Evolutionary conservation across 2,329 filamentous ascomycete species (phyloP).

Genomic region (Fusarium zealandicum): DNA sequence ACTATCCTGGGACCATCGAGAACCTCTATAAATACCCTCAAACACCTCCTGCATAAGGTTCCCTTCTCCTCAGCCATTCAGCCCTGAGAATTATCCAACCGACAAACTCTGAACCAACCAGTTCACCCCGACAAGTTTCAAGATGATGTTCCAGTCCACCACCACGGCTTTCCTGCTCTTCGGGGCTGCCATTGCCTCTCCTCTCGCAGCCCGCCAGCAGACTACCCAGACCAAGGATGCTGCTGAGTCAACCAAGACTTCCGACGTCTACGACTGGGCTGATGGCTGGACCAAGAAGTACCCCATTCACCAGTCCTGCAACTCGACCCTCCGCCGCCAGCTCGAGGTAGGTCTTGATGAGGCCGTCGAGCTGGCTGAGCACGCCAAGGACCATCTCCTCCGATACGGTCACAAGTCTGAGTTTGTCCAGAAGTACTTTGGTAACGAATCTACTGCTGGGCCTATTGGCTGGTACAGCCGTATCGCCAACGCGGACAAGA

Average conservation of each 20-base stretch:
- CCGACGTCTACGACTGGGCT: slow-evolving; percentile 44
- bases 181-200: slow-evolving; percentile 40
- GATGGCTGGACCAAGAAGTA: slow-evolving; percentile 46
- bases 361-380: slow-evolving; percentile 62
- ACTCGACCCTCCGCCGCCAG: slow-evolving; percentile 65
- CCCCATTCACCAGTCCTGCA: slow-evolving; percentile 71
- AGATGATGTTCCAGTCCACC: slow-evolving; percentile 41
- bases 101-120: slow-evolving; percentile 11
- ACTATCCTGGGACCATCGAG: background rate
- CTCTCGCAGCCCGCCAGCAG: slow-evolving; percentile 39
- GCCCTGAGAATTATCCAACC: background rate
- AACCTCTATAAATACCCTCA: slow-evolving; percentile 33
- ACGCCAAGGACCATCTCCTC: slow-evolving; percentile 69
- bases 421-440: slow-evolving; percentile 72
- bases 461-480: slow-evolving; percentile 69
- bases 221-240: slow-evolving; percentile 31
- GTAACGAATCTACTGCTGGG: slow-evolving; percentile 62
- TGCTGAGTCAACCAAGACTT: slow-evolving; percentile 28
- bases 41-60: slow-evolving; percentile 10
- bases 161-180: slow-evolving; percentile 37
- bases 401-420: slow-evolving; percentile 63
- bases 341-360: slow-evolving; percentile 65
- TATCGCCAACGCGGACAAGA: slow-evolving; percentile 64
- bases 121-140: slow-evolving; percentile 9
- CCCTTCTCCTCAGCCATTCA: slow-evolving; percentile 29